Conservation (phyloP, 164 flowering plant species). For the Nymphaea thermarum region DNA sequence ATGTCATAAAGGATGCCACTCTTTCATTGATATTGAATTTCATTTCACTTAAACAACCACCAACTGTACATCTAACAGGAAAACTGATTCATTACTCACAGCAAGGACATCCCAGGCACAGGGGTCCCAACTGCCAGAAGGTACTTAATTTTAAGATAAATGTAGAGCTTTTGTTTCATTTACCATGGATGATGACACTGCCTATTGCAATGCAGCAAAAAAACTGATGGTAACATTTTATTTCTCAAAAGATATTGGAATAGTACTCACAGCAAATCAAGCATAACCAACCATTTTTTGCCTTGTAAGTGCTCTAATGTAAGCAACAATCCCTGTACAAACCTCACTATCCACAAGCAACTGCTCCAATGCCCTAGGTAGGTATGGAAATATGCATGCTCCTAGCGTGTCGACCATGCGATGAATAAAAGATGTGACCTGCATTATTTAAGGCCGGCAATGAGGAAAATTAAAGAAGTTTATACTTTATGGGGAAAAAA, state of each 20-base stretch:
- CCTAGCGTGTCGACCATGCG: constrained; percentile 98
- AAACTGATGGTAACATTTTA: not conserved
- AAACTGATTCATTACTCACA: too few relatives aligned
- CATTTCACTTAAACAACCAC: too few relatives aligned
- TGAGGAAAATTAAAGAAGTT: constrained; percentile 4
- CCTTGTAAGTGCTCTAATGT: too few relatives aligned
- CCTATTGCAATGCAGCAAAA: not conserved
- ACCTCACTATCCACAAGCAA: constrained; percentile 91
- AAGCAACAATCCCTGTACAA: constrained; percentile 1
- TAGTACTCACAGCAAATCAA: not conserved
- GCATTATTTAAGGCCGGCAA: constrained; percentile 6
- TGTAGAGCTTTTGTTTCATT: too few relatives aligned
- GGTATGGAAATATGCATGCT: constrained; percentile 74
- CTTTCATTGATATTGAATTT: too few relatives aligned
- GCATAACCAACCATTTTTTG: not conserved
- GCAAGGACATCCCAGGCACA: too few relatives aligned
- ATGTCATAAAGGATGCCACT: too few relatives aligned
- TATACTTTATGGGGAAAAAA: constrained; percentile 1
- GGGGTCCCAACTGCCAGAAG: too few relatives aligned
- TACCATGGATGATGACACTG: too few relatives aligned
- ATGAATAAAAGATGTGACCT: constrained; percentile 93
- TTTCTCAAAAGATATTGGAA: not conserved
- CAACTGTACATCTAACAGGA: too few relatives aligned
- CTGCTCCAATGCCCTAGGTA: constrained; percentile 87
- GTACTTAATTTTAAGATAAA: too few relatives aligned